phyloP scores from a whole-genome alignment of 257 asterid species.

The Plantago elongata region DNA sequence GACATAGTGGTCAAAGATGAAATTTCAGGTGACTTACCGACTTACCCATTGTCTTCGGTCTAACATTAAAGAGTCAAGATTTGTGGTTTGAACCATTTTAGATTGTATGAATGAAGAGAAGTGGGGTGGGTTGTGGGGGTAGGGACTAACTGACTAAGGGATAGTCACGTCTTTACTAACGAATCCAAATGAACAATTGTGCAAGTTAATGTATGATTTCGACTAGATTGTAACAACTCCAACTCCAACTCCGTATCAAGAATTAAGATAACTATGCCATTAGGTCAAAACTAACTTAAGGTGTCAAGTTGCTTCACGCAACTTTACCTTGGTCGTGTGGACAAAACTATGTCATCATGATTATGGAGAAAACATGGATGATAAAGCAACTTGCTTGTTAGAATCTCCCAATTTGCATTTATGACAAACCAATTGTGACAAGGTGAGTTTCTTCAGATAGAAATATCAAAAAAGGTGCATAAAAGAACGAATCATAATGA shows the following conservation, averaged over 20 bases:
- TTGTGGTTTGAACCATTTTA: not conserved
- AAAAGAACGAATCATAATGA: not conserved
- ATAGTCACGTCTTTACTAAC: too few species aligned
- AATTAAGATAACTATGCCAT: not conserved
- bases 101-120: not conserved
- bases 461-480: not conserved
- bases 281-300: not conserved
- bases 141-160: too few species aligned
- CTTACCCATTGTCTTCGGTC: not conserved
- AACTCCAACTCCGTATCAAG: too few species aligned
- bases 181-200: too few species aligned
- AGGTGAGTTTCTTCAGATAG: not conserved
- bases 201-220: not conserved
- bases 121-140: too few species aligned
- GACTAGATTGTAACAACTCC: too few species aligned
- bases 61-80: not conserved
- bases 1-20: too few species aligned
- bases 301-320: not conserved
- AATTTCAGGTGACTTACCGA: too few species aligned
- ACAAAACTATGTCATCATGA: conserved; percentile 1
- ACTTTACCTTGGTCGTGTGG: not conserved
- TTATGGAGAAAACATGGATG: not conserved
- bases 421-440: conserved; percentile 18
- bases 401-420: conserved; percentile 24
- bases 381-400: conserved; percentile 21